phyloP scores from a whole-genome alignment of 2,329 filamentous ascomycete species.

The Cercospora beticola region DNA sequence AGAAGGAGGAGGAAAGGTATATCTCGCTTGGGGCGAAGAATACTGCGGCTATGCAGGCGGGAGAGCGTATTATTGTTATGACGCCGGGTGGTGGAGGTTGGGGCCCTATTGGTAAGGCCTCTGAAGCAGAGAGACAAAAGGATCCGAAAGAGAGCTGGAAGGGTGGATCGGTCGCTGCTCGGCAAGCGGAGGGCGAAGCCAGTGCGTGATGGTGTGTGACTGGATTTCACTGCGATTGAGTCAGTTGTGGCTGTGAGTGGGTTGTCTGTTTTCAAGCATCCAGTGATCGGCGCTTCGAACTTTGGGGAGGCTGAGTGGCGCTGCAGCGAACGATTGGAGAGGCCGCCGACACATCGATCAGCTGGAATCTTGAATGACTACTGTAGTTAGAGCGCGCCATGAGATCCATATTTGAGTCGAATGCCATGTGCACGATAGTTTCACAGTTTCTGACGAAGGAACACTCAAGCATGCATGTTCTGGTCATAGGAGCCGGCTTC shows the following conservation, averaged over 20 bases:
- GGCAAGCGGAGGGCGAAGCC: constrained; percentile 55
- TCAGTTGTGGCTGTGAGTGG: background rate
- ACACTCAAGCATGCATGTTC: background rate
- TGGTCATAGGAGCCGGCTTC: background rate
- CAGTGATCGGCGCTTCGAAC: background rate
- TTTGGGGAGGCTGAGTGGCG: background rate
- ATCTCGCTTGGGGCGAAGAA: constrained; percentile 80
- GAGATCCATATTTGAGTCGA: background rate
- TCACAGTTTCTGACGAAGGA: background rate
- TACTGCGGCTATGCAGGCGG: constrained; percentile 71
- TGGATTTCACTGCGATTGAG: background rate
- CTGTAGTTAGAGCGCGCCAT: background rate
- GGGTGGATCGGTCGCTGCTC: constrained; percentile 58
- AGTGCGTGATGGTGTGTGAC: constrained; percentile 32
- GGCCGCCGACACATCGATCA: background rate
- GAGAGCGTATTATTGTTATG: constrained; percentile 73
- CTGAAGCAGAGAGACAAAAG: constrained; percentile 41
- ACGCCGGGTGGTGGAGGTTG: constrained; percentile 80
- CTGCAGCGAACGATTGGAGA: background rate
- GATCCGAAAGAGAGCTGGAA: constrained; percentile 64
- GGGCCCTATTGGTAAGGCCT: constrained; percentile 62
- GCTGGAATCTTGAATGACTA: background rate
- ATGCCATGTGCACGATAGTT: background rate
- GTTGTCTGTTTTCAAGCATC: background rate
- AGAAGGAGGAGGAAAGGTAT: constrained; percentile 48